Evolutionary conservation across 2,329 filamentous ascomycete species (phyloP).

Genomic region (Cladosporium sp.): DNA sequence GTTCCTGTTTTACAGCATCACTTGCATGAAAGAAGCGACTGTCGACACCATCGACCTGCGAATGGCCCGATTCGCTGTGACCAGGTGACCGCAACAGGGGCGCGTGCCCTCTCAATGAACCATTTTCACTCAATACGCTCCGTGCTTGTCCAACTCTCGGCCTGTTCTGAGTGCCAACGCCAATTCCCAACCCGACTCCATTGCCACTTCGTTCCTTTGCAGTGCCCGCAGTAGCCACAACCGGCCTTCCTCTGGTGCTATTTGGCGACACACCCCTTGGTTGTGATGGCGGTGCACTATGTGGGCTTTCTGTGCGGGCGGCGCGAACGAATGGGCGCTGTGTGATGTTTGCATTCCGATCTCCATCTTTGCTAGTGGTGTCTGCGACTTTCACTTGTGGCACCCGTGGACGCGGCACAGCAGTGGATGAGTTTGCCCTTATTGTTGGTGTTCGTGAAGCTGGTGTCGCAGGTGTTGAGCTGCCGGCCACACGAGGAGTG

Average conservation of each 20-base stretch:
- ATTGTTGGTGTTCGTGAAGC: conserved; percentile 27
- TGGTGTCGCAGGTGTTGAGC: conserved; percentile 24
- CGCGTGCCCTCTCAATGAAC: conserved; percentile 24
- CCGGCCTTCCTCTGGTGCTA: conserved; percentile 1
- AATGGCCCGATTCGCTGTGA: conserved; percentile 25
- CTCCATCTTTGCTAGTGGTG: conserved; percentile 1
- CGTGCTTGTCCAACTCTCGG: conserved; percentile 26
- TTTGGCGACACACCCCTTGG: neutral
- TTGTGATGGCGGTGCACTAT: neutral
- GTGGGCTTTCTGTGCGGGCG: neutral
- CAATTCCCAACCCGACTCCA: conserved; percentile 17
- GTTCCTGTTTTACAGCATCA: conserved; percentile 51
- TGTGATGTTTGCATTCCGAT: conserved; percentile 6
- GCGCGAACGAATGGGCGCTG: neutral
- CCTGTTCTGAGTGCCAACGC: conserved; percentile 6
- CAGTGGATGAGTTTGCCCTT: conserved; percentile 18
- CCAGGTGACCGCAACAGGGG: conserved; percentile 33
- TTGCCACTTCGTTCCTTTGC: conserved; percentile 16
- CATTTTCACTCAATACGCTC: conserved; percentile 33
- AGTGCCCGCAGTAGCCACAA: conserved; percentile 12
- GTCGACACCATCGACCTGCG: conserved; percentile 27
- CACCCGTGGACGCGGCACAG: neutral
- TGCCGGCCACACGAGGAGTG: conserved; percentile 51
- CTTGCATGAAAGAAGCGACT: conserved; percentile 91
- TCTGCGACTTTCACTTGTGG: conserved; percentile 9